Percentiles rank a stretch among this genome's conserved stretches.
phyloP scores from a whole-genome alignment of 345 rosid genomes.

The Hypericum androsaemum region DNA sequence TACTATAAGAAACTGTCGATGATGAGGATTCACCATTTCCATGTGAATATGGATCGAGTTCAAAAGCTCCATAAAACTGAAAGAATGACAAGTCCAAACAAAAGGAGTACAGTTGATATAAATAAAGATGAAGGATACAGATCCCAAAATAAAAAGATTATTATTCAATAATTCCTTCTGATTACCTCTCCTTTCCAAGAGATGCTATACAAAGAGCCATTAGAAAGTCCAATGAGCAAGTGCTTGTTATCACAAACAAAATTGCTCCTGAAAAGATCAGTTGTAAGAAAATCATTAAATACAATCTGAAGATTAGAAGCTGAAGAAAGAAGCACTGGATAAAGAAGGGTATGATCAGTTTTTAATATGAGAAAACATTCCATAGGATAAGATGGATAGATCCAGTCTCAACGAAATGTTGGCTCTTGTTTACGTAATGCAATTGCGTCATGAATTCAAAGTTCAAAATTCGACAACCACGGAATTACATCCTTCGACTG shows the following conservation, averaged over 20 bases:
- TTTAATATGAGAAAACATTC: too few relatives aligned
- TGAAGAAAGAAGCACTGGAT: not conserved
- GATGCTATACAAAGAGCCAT: constrained; percentile 68
- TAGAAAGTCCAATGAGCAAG: constrained; percentile 81
- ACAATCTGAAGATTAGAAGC: constrained; percentile 5
- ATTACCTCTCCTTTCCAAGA: constrained; percentile 99
- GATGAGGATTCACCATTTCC: constrained; percentile 28
- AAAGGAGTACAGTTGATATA: constrained; percentile 1
- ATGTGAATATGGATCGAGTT: constrained; percentile 27
- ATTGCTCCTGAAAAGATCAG: constrained; percentile 60
- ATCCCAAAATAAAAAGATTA: not conserved
- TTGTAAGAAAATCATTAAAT: constrained; percentile 11
- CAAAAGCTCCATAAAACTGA: constrained; percentile 80
- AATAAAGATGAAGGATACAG: not conserved
- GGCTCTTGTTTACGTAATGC: too few relatives aligned
- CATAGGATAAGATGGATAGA: too few relatives aligned
- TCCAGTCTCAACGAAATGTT: too few relatives aligned
- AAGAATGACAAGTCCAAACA: constrained; percentile 5
- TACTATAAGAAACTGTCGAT: constrained; percentile 31
- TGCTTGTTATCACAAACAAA: constrained; percentile 64
- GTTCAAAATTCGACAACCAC: not conserved
- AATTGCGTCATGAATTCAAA: not conserved
- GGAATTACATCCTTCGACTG: not conserved
- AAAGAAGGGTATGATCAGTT: too few relatives aligned
- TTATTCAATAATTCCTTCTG: not conserved